phyloP scores from a whole-genome alignment of 495 filamentous ascomycete genomes.

The Talaromyces adpressus region DNA sequence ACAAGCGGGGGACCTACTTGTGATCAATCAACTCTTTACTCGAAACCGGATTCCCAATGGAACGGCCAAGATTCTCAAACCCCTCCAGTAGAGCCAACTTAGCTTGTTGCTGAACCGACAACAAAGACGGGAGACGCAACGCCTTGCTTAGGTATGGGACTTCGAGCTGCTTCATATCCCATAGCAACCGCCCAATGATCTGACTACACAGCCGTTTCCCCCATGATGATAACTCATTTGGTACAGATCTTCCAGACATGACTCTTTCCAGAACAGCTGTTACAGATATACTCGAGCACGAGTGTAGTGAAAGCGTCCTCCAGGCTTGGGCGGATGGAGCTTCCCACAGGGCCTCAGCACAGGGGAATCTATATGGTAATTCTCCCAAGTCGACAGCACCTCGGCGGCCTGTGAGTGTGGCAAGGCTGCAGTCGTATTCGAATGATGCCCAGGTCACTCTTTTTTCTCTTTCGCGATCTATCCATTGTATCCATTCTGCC shows the following conservation, averaged over 20 bases:
- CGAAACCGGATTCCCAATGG: not conserved
- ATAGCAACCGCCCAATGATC: slow-evolving; percentile 1
- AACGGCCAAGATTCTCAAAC: slow-evolving; percentile 1
- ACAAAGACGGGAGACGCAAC: not conserved
- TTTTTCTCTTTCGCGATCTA: slow-evolving; percentile 1
- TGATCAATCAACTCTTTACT: slow-evolving; percentile 7
- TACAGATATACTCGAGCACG: not conserved
- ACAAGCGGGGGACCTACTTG: not conserved
- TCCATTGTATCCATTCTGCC: slow-evolving; percentile 4
- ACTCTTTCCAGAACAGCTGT: not conserved
- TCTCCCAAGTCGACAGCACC: slow-evolving; percentile 5
- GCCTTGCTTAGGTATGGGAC: not conserved
- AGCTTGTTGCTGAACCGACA: slow-evolving; percentile 1
- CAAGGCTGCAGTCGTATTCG: slow-evolving; percentile 6
- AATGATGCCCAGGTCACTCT: slow-evolving; percentile 1
- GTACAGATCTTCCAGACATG: not conserved
- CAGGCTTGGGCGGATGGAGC: slow-evolving; percentile 5
- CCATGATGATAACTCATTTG: not conserved
- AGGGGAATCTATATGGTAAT: slow-evolving; percentile 4
- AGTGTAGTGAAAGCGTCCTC: slow-evolving; percentile 2
- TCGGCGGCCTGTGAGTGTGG: not conserved
- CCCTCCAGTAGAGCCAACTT: not conserved
- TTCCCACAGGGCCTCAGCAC: slow-evolving; percentile 5
- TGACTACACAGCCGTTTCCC: slow-evolving; percentile 5
- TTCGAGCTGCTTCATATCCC: slow-evolving; percentile 9